A percentile compares a stretch with the other conserved stretches of the same genome.
phyloP scores from a whole-genome alignment of 1,284 basidiomycete species.

The Wallemia ichthyophaga region DNA sequence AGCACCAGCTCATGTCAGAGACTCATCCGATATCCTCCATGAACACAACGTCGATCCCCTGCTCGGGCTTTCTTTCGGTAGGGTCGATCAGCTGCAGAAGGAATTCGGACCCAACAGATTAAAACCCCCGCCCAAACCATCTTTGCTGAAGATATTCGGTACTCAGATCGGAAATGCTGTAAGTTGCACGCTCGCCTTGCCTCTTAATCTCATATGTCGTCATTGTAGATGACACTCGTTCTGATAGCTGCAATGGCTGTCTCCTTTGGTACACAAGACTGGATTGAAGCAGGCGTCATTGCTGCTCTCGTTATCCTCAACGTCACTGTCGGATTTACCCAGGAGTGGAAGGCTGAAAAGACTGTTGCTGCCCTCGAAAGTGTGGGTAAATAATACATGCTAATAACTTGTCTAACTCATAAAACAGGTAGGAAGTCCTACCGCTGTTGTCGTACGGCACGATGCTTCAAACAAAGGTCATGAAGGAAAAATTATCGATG shows the following conservation, averaged over 20 bases:
- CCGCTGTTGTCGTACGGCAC: conserved; percentile 26
- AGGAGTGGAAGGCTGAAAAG: conserved; percentile 20
- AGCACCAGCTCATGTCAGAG: background rate
- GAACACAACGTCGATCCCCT: conserved; percentile 8
- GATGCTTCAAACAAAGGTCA: conserved; percentile 7
- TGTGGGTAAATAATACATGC: conserved; percentile 8
- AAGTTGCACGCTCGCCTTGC: background rate
- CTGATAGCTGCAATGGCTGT: conserved; percentile 22
- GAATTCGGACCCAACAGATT: conserved; percentile 18
- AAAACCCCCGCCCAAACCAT: conserved; percentile 15
- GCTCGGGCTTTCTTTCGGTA: conserved; percentile 12
- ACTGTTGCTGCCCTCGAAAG: conserved; percentile 18
- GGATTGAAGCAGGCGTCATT: conserved; percentile 33
- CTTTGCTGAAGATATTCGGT: conserved; percentile 5
- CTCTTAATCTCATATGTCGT: background rate
- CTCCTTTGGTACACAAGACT: conserved; percentile 31
- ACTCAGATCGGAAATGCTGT: background rate
- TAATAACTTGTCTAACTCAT: background rate
- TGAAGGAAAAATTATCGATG: conserved; percentile 21
- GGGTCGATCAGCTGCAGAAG: conserved; percentile 10
- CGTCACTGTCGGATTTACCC: conserved; percentile 17
- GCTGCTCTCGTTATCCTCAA: conserved; percentile 30
- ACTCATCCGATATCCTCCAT: background rate
- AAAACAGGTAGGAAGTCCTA: conserved; percentile 18
- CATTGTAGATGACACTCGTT: background rate